These are phyloP conservation scores for Aquilaria sinensis DNA, from an alignment of 345 rosid genomes.

Conservation along the genomic window DNA sequence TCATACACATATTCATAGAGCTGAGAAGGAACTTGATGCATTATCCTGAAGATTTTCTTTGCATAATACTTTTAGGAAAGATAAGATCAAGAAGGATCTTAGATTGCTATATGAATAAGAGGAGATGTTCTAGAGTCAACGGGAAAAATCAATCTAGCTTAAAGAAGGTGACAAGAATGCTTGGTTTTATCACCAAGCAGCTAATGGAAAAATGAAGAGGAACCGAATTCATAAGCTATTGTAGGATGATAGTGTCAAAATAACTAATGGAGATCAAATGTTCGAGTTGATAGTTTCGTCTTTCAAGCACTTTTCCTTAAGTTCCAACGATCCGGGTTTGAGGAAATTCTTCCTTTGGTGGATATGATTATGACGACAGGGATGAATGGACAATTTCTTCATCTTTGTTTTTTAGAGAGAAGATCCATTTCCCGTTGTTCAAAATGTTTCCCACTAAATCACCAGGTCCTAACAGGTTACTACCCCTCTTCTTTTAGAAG, in stretches of 20 bases:
- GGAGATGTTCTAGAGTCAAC: not conserved
- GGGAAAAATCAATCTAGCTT: not conserved
- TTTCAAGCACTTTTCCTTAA: not conserved
- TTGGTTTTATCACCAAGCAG: not conserved
- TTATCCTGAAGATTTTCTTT: not conserved
- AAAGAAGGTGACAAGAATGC: slow-evolving; percentile 1
- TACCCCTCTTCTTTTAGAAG: not conserved
- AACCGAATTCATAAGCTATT: not conserved
- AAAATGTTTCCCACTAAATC: not conserved
- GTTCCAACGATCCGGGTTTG: not conserved
- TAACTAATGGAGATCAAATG: not conserved
- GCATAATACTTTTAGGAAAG: too few relatives aligned
- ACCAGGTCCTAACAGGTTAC: not conserved
- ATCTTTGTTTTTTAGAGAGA: not conserved
- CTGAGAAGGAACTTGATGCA: not conserved
- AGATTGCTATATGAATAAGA: not conserved
- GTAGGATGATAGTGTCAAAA: not conserved
- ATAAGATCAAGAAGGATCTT: not conserved
- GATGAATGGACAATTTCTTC: not conserved
- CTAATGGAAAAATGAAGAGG: not conserved
- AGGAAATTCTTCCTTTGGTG: not conserved
- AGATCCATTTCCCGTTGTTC: not conserved
- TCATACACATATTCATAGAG: not conserved
- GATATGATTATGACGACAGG: not conserved
- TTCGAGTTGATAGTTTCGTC: not conserved